Evolutionary conservation across 768 basidiomycete species (phyloP), one percentile per base, ranked within the genome.

Genomic region (button mushroom (Agaricus bisporus)): DNA sequence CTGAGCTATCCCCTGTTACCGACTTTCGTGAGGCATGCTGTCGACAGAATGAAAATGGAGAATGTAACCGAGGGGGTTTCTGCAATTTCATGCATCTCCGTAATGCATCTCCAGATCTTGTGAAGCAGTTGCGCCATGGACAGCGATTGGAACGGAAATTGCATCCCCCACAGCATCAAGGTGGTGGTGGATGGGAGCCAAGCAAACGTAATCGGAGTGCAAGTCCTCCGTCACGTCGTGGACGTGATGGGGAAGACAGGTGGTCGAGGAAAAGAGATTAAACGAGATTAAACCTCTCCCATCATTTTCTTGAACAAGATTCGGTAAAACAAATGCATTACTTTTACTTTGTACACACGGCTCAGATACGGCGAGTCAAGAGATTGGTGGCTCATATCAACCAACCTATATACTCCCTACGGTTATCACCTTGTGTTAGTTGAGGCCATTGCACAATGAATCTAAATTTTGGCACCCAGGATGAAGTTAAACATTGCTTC

Each of bases 11-110:
- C 1, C 97, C 97, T 11, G 97, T 99, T 15, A 98, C 95, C 26
- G 97, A 99, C 71, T 99, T 99, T 69, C 86, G 95, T 47, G 97
- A 99, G 72, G 95, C 95, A 0, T 99, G 97, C 66, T 99, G 97
- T 68, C 83, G 97, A 44, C 97, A 99, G 69, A 98, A 99, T 62
- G 97, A 99, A 68, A 89, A 98, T 61, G 97, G 97, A 7, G 91
- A 95, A 70, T 99, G 97, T 69, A 95, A 95, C 63, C 86, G 97
- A 41, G 97, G 95, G 28, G 94, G 94, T 2, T 98, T 97, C 73
- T 98, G 95, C 71, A 98, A 99, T 69, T 99, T 99, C 66, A 97
- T 98, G 92, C 95, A 98, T 72, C 75, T 98, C 32, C 85, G 91
- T 12, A 78, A 92, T 18, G 90, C 95, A 4, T 89, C 92, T 28